These are phyloP conservation scores for Mortierella polycephala DNA, from an alignment of 371 early-diverging fungal genomes.

Conservation along the genomic window DNA sequence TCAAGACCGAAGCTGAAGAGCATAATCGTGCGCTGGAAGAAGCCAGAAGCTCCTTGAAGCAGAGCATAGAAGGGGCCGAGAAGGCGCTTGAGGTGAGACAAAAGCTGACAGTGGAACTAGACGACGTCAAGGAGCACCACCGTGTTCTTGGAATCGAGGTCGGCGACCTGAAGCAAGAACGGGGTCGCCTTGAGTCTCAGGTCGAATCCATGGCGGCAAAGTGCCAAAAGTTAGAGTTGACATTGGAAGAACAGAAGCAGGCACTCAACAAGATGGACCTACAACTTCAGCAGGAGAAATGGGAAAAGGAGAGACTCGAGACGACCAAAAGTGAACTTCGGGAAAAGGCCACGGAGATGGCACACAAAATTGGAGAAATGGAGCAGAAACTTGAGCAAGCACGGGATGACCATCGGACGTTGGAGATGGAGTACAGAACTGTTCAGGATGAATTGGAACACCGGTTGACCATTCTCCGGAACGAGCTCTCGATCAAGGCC, in stretches of 20 bases:
- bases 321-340: constrained; percentile 29
- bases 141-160: constrained; percentile 3
- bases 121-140: constrained; percentile 7
- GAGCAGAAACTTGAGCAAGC: constrained; percentile 45
- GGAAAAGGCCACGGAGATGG: constrained; percentile 34
- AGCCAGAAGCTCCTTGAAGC: constrained; percentile 4
- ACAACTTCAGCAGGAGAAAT: constrained; percentile 37
- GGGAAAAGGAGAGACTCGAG: constrained; percentile 39
- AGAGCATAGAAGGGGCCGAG: constrained; percentile 17
- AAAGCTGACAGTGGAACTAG: constrained; percentile 18
- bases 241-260: constrained; percentile 32
- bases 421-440: constrained; percentile 43
- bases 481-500: constrained; percentile 36
- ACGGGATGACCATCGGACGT: constrained; percentile 16
- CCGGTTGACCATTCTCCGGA: constrained; percentile 31
- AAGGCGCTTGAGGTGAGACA: constrained; percentile 11
- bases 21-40: constrained; percentile 20
- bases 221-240: constrained; percentile 10
- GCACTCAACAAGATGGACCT: constrained; percentile 11
- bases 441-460: constrained; percentile 47
- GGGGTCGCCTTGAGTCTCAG: constrained; percentile 9
- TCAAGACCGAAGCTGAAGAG: constrained; percentile 17
- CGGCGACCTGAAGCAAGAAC: constrained; percentile 24
- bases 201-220: constrained; percentile 6
- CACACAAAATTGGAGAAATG: constrained; percentile 35